These are phyloP conservation scores for Crinitomyces ghanaensis DNA, from an alignment of 805 yeast species.

Conservation along the genomic window DNA sequence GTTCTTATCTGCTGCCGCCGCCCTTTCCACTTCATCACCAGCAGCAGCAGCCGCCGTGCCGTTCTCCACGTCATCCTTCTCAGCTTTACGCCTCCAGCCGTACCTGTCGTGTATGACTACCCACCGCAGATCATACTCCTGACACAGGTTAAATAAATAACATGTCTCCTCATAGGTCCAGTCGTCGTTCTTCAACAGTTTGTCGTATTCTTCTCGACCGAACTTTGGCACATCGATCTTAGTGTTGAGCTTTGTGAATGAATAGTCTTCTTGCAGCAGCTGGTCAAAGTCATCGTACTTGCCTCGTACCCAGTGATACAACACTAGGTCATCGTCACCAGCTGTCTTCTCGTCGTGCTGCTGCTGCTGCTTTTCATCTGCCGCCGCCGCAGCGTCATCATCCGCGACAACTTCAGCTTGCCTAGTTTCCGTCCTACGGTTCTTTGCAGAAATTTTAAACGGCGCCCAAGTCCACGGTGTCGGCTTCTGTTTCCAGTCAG, in stretches of 20 bases:
- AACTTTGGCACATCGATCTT: conserved; percentile 59
- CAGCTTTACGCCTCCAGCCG: conserved; percentile 19
- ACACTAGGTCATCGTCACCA: conserved; percentile 37
- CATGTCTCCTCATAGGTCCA: conserved; percentile 76
- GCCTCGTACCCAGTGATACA: conserved; percentile 85
- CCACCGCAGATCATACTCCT: conserved; percentile 55
- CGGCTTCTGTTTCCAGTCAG: conserved; percentile 49
- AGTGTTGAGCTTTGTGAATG: conserved; percentile 66
- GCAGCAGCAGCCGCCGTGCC: conserved; percentile 1
- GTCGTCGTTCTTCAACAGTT: conserved; percentile 24
- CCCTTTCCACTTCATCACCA: conserved; percentile 2
- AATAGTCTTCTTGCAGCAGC: conserved; percentile 48
- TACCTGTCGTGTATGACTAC: conserved; percentile 53
- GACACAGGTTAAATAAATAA: conserved; percentile 57
- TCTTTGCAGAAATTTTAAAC: too few relatives aligned
- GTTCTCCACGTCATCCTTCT: conserved; percentile 3
- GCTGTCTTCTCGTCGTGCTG: conserved; percentile 41
- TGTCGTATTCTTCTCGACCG: conserved; percentile 47
- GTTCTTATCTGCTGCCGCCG: conserved; percentile 4
- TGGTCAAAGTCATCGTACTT: conserved; percentile 18
- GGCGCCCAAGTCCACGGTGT: conserved; percentile 59
- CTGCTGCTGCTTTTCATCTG: too few relatives aligned
- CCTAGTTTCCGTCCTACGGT: too few relatives aligned
- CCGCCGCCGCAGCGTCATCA: too few relatives aligned
- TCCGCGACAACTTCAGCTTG: too few relatives aligned